Evolutionary conservation across 2,329 filamentous ascomycete species (phyloP), one percentile per base, ranked within the genome.

Genomic region (Xylariaceae sp.): DNA sequence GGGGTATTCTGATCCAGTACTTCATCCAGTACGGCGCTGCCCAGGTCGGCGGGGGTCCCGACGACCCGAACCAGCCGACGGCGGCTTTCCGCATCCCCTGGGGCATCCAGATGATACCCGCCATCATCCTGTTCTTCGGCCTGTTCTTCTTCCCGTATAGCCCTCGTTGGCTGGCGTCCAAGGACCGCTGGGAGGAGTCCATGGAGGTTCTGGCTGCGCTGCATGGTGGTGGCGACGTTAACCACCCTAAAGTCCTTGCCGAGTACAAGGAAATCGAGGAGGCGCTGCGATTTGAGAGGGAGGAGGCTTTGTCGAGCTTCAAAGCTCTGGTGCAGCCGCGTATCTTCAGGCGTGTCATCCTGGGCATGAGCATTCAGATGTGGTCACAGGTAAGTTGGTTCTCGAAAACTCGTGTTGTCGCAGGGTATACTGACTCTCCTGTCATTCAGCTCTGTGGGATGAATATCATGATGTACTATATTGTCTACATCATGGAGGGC

Each of bases 151-250:
- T 86, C 60, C 82, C 80, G 0, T 80, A 80, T 60, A 86, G 77
- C 47, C 87, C 87, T 0, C 78, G 87, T 49, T 89, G 86, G 86
- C 73, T 89, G 5, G 86, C 87, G 5, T 78, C 78, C 15, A 79
- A 85, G 61, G 85, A 85, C 57, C 77, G 82, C 1, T 86, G 85
- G 76, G 84, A 88, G 26, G 80, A 88, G 64, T 81, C 82, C 0
- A 73, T 83, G 40, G 63, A 74, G 19, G 78, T 81, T 40, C 75
- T 87, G 16, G 83, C 81, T 0, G 65, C 72, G 19, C 72, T 87
- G 1, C 84, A 87, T 60, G 83, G 79, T 4, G 67, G 71, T 0
- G 83, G 83, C 2, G 75, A 85, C 53, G 55, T 72, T 2, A 76
- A 78, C 50, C 74, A 85, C 55, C 76, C 81, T 12, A 79, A 79